Base-by-base conservation (phyloP, 306 rosid species). In the Quercus ilex region DNA sequence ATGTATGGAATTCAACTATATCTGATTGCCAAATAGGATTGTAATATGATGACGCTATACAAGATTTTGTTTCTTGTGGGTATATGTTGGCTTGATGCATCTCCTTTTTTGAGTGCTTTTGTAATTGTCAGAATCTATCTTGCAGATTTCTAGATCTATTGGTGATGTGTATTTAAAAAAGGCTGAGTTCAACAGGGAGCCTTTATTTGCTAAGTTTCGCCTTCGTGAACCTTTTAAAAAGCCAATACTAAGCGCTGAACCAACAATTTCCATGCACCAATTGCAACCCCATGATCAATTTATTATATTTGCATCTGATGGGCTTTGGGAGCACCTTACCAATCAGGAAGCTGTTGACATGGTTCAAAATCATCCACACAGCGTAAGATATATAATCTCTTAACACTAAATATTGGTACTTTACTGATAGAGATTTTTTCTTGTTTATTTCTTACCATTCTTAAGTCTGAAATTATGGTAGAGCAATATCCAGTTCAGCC, bases 271-370 rank as follows among this genome's bases (percentile, higher is more conserved):
- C 1, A 88, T 81, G 86, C 82, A 83, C 79, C 93, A 74, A 75
- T 89, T 94, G 93, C 91, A 87, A 69, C 91, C 96, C 28, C 80
- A 85, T 5, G 97, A 94, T 83, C 96, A 90, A 35, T 94, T 94
- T 83, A 64, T 94, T 73, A 94, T 94, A 83, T 92, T 90, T 63
- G 98, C 98, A 58, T 94, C 98, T 26, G 98, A 94, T 85, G 98
- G 98, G 76, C 94, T 94, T 51, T 94, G 98, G 98, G 98, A 94
- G 74, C 98, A 94, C 84, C 90, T 94, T 79, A 86, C 79, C 91
- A 94, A 94, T 84, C 98, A 94, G 88, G 90, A 91, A 85, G 98
- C 97, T n/a, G 98, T 91, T 64, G 89, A 93, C 85, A 86, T 93
- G 78, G 96, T 93, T 86, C 96, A 88, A 80, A 94, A 90, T 62